Conservation (phyloP, 805 yeast genomes). For the Brettanomyces custersianus region DNA sequence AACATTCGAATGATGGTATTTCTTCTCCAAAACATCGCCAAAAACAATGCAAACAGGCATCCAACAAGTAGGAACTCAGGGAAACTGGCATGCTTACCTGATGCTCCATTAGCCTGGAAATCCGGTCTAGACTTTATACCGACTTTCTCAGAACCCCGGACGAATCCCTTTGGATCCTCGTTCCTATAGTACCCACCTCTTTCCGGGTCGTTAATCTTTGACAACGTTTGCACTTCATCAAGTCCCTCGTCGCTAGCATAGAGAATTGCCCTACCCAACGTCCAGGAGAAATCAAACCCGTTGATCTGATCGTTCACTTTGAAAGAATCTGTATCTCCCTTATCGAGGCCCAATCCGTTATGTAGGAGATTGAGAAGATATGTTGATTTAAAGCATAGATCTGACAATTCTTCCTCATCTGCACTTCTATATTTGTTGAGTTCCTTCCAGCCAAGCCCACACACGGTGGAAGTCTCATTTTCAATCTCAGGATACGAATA, state of each 20-base stretch:
- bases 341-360: constrained; percentile 51
- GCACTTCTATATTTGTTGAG: constrained; percentile 21
- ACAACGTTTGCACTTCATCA: constrained; percentile 8
- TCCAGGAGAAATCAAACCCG: constrained; percentile 88
- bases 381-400: constrained; percentile 52
- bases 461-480: constrained; percentile 35
- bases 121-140: constrained; percentile 35
- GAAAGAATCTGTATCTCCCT: constrained; percentile 28
- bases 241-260: constrained; percentile 47
- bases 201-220: constrained; percentile 4
- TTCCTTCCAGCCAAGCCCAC: constrained; percentile 31
- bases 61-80: neutral
- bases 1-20: neutral
- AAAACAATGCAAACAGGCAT: constrained; percentile 12
- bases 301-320: constrained; percentile 51
- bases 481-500: constrained; percentile 38
- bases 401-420: constrained; percentile 36
- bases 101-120: constrained; percentile 15
- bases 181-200: constrained; percentile 39
- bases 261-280: constrained; percentile 68
- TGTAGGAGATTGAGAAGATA: constrained; percentile 53
- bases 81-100: too few relatives aligned
- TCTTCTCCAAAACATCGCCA: neutral
- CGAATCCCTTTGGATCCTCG: constrained; percentile 37
- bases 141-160: constrained; percentile 44